Evolutionary conservation across 2,329 filamentous ascomycete genomes (phyloP), one percentile per base, ranked within the genome.

Genomic region (Monosporascus sp.): DNA sequence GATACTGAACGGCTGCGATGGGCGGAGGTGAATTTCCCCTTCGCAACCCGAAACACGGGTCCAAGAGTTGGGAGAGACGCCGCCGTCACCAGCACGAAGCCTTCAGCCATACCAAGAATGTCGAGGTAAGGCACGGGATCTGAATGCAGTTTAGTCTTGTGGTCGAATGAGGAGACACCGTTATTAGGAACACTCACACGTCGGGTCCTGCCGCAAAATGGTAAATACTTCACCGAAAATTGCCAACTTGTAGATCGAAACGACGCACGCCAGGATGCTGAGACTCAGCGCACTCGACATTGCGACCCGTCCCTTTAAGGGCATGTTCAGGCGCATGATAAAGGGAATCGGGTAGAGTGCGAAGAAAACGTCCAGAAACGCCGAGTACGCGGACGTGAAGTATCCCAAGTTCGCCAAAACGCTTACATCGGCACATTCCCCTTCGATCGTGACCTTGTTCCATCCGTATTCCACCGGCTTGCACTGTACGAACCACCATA

Each of bases 401-500:
- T 65, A 67, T 8, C 62, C 63, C 3, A 67, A 54, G 34, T 59
- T 50, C 5, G 56, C 53, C 50, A 66, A 57, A 5, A 65, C 49
- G 8, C 24, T 55, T 20, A 62, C 51, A 36, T 58, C 51, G 9
- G 59, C 59, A 47, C 65, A 67, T 25, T 52, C 49, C 25, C 64
- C 62, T 3, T 54, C 38, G 34, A 66, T 61, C 24, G 50, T 60
- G 24, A 25, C 24, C 52, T 55, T 59, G 18, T 68, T 60, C 65
- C 65, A 67, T 27, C 60, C 57, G 45, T 47, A 65, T 5, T 61
- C 60, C 6, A 64, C 46, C 1, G 65, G 65, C 18, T 49, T 47
- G 58, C 67, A 69, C 38, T 68, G 65, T 14, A 57, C 61, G 37
- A 65, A 63, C 61, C 64, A 68, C 65, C 63, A 68, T 31, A 68